Evolutionary conservation across 1,139 yeast species (phyloP).

Genomic region (Yamadazyma sp.): DNA sequence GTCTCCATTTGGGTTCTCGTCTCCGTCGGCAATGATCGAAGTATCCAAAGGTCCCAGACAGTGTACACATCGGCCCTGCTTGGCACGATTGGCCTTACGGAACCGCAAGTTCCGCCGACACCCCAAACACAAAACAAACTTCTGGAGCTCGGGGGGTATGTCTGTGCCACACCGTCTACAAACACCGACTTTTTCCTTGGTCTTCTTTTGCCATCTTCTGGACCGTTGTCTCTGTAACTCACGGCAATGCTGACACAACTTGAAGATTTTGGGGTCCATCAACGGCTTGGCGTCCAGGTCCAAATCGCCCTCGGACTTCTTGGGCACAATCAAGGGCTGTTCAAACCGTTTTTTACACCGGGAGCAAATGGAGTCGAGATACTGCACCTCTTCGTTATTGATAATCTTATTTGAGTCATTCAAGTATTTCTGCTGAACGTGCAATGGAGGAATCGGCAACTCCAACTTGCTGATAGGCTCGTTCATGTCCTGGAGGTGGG

Average conservation of each 20-base stretch:
- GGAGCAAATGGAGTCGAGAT: conserved; percentile 37
- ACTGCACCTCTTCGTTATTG: conserved; percentile 15
- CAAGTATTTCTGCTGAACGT: conserved; percentile 38
- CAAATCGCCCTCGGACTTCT: conserved; percentile 17
- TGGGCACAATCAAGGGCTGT: conserved; percentile 44
- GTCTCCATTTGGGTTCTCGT: conserved; percentile 9
- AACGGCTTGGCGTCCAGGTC: conserved; percentile 23
- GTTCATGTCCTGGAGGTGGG: neutral
- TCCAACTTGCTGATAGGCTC: conserved; percentile 16
- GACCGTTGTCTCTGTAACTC: conserved; percentile 62
- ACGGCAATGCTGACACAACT: conserved; percentile 64
- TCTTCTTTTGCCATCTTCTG: conserved; percentile 63
- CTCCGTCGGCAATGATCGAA: conserved; percentile 30
- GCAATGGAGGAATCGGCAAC: conserved; percentile 48
- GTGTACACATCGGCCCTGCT: conserved; percentile 66
- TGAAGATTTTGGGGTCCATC: conserved; percentile 50
- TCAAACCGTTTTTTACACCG: conserved; percentile 62
- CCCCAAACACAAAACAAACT: conserved; percentile 58
- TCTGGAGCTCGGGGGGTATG: conserved; percentile 50
- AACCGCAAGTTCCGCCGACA: conserved; percentile 57
- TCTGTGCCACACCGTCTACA: conserved; percentile 63
- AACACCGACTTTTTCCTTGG: conserved; percentile 60
- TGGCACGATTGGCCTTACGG: conserved; percentile 58
- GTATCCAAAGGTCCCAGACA: conserved; percentile 62
- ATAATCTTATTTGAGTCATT: conserved; percentile 24